phyloP scores from a whole-genome alignment of 1,139 yeast species.

The Scheffersomyces illinoinensis region DNA sequence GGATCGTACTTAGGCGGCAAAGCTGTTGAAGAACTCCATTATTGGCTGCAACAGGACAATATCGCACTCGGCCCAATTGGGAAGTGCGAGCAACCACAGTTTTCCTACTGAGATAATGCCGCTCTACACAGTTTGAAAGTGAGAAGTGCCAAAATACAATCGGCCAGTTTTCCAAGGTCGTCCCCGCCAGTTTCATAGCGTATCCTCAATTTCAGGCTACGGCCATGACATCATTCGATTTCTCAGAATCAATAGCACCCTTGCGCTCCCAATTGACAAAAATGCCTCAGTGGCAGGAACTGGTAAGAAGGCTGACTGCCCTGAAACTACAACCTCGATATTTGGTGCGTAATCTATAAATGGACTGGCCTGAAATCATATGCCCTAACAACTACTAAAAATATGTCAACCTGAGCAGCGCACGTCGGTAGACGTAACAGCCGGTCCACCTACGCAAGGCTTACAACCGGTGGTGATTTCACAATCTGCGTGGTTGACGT shows the following conservation, averaged over 20 bases:
- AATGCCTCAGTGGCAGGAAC: background rate
- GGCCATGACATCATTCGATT: background rate
- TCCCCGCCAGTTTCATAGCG: background rate
- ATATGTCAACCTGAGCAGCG: background rate
- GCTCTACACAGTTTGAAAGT: background rate
- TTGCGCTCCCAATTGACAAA: background rate
- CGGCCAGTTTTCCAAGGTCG: background rate
- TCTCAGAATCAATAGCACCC: background rate
- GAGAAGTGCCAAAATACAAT: background rate
- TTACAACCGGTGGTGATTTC: background rate
- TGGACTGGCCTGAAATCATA: background rate
- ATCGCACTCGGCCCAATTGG: background rate
- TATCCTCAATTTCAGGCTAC: background rate
- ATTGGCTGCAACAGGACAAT: background rate
- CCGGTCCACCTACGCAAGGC: background rate
- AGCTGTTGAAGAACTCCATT: background rate
- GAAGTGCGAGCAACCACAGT: background rate
- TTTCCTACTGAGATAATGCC: background rate
- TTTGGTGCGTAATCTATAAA: no score
- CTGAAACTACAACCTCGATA: background rate
- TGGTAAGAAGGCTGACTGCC: background rate
- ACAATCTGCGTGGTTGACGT: background rate
- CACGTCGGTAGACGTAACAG: background rate
- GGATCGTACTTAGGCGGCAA: background rate
- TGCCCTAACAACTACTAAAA: background rate